Evolutionary conservation across 495 filamentous ascomycete species (phyloP), one percentile per base, ranked within the genome.

Genomic region (Immersiella caudata): DNA sequence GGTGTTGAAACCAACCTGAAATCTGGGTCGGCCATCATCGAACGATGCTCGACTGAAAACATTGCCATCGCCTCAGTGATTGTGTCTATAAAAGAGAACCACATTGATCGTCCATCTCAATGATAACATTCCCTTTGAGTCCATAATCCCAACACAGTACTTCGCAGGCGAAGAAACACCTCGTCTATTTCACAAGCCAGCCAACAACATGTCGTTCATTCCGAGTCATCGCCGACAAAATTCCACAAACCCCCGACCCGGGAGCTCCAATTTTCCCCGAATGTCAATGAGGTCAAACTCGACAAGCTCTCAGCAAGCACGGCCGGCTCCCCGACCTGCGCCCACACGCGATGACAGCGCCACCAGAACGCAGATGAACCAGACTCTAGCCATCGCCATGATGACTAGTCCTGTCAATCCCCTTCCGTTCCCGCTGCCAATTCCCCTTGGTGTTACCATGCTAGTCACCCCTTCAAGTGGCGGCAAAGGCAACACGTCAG

Each of bases 301-400:
- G 25, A 40, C 61, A 18, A 21, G 36, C 24, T 20, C 61, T 25
- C 14, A 26, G 52, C 11, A 27, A 27, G 14, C 29, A 35, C 52
- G 29, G 0, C 52, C 62, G 1, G 27, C 51, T 2, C 49, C 52
- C 25, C 20, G 63, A 7, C 63, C 63, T 36, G 27, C 25, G 22
- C 46, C 36, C 21, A 18, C 58, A n/a, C 36, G 24, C 18, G 36
- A 64, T 29, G 73, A 74, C 26, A 26, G 22, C 16, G 71, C 71
- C 0, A 71, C 73, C 40, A 76, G 72, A 67, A 66, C 60, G 26
- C 73, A 75, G 46, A 70, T 77, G 18, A 73, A 73, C 20, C 70
- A 72, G 49, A 74, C 70, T 0, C 59, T 68, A 1, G 67, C 71
- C 21, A 71, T 70, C 18, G 60, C 70, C 16, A 71, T 74, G 73